A percentile compares a stretch with the other conserved stretches of the same genome.
Conservation (phyloP, 352 stramenopile species). For the Phytophthora sojae region DNA sequence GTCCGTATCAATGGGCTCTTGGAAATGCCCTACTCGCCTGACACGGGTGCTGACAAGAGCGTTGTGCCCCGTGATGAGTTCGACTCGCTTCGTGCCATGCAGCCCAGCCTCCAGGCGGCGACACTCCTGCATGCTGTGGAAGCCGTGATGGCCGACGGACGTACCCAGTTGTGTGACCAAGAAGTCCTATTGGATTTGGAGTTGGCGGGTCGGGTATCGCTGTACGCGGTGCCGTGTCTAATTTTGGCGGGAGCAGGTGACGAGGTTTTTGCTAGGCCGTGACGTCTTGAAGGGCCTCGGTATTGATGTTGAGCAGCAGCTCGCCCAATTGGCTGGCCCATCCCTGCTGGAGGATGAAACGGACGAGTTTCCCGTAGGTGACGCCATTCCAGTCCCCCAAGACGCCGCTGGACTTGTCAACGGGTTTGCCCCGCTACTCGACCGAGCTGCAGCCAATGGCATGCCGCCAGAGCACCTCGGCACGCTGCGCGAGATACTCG, state of each 20-base stretch:
- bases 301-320: conserved; percentile 14
- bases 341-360: background rate
- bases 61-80: background rate
- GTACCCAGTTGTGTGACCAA: background rate
- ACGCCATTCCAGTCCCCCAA: background rate
- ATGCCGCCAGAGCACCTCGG: background rate
- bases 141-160: background rate
- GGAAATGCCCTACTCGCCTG: background rate
- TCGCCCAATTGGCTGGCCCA: background rate
- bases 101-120: background rate
- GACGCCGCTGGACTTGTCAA: background rate
- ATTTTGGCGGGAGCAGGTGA: conserved; percentile 1
- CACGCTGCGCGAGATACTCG: background rate
- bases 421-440: background rate
- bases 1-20: background rate
- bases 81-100: background rate
- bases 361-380: conserved; percentile 13
- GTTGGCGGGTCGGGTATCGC: background rate
- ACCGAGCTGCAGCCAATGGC: background rate
- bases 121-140: background rate
- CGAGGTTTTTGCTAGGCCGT: conserved; percentile 6
- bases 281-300: conserved; percentile 2
- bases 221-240: background rate
- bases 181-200: background rate
- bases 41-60: background rate